Evolutionary conservation across 2,329 filamentous ascomycete genomes (phyloP), one percentile per base, ranked within the genome.

Genomic region (Aspergillus felis): DNA sequence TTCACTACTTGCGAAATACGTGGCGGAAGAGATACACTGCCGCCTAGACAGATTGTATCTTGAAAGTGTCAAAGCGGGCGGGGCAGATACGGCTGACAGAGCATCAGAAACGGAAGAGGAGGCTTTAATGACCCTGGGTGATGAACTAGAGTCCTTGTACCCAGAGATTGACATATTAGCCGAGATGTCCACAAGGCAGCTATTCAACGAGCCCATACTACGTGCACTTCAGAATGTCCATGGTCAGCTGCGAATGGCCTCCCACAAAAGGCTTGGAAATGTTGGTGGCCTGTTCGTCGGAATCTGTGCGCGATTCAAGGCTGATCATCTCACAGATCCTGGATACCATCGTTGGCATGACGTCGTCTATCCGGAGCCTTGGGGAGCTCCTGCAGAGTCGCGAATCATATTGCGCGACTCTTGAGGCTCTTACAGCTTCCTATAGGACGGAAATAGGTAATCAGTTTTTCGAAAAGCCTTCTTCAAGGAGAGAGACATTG

Each of bases 141-240:
- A 71, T 52, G 75, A 77, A 55, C 61, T 77, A 12, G 72, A 70
- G 32, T 73, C 74, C 20, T 59, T 77, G 1, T 76, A 76, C 51
- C 66, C 72, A 0, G 74, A 77, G 51, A 75, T 77, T 47, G 71
- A 69, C 25, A 63, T 76, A 3, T 60, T 77, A 35, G 68, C 75
- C 46, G 71, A 76, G n/a, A 72, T 77, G 61, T 77, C 76, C 53
- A 74, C 72, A 1, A 73, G 71, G 58, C 76, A 79, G 49, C 69
- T 74, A 54, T 78, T 76, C 62, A 69, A 71, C 7, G 74, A 74
- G 42, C 71, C 74, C 5, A 76, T 77, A 51, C 59, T 74, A 25
- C 67, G 66, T 2, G 71, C 71, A 50, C 68, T 77, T 24, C 66
- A 70, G 41, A 66, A 67, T 44, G 64, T 65, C 24, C 72, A 72